Evolutionary conservation across 1,284 basidiomycete species (phyloP), one percentile per base, ranked within the genome.

Genomic region (Bjerkandera adusta): DNA sequence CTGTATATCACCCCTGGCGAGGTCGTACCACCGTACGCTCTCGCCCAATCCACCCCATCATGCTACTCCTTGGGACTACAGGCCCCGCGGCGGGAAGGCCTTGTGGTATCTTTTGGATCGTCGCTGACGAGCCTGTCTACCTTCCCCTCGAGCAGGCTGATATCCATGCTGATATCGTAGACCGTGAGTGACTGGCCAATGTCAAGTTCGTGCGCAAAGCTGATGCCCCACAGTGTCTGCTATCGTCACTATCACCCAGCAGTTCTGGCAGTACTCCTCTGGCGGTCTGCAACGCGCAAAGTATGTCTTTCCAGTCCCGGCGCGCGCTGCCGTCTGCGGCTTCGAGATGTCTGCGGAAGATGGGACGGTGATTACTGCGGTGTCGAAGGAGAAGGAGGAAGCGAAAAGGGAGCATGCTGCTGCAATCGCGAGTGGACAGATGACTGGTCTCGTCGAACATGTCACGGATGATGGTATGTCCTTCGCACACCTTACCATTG

Each of bases 221-320:
- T 37, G 16, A 36, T 21, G 27, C 11, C 36, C 24, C 7, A 22
- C 53, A 81, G 76, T 77, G 0, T 73, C 76, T 10, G 75, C 77
- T 0, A 67, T 69, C 13, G 70, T 81, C 10, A 66, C 68, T 0
- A 55, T 84, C 18, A 57, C 57, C 0, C 81, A 84, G 49, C 21
- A 47, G 7, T 47, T 47, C 38, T 42, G 45, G 45, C 37, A 47
- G 22, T 47, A 41, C n/a, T 40, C 45, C 5, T n/a, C 36, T 11
- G 15, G 18, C 10, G 30, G 22, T 7, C 20, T 47, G 10, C 15
- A 16, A 11, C 24, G 18, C 5, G 45, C 38, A 5, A 33, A 73
- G 32, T 85, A 82, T 57, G 66, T 72, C 36, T 83, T 85, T 52
- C 81, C 82, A 1, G 68, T 83, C 1, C 83, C 82, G 1, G 76